Evolutionary conservation across 1,284 basidiomycete genomes (phyloP).

Genomic region (Papiliotrema terrestris): DNA sequence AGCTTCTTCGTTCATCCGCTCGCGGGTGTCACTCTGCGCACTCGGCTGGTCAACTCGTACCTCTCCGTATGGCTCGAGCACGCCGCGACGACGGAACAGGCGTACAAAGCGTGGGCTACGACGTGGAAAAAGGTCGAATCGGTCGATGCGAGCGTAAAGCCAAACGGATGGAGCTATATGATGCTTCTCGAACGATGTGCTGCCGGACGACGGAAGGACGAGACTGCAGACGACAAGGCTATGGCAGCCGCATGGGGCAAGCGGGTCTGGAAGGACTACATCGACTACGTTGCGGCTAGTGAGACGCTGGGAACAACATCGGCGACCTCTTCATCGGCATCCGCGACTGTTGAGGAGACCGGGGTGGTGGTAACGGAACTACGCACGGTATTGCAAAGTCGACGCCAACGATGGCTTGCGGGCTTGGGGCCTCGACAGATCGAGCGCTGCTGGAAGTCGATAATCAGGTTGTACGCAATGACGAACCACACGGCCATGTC

Average conservation of each 20-base stretch:
- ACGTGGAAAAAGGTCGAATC: slow-evolving; percentile 44
- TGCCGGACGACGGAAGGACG: slow-evolving; percentile 35
- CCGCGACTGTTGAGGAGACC: too few species aligned
- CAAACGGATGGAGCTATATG: slow-evolving; percentile 60
- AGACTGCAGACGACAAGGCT: slow-evolving; percentile 14
- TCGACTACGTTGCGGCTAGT: neutral
- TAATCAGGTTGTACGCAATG: slow-evolving; percentile 36
- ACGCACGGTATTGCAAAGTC: too few species aligned
- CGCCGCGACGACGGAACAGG: slow-evolving; percentile 53
- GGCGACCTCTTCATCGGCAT: too few species aligned
- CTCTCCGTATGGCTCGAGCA: slow-evolving; percentile 63
- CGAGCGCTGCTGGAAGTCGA: slow-evolving; percentile 36
- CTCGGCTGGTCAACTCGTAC: slow-evolving; percentile 75
- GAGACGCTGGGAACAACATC: neutral
- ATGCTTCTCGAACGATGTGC: slow-evolving; percentile 67
- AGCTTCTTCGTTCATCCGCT: slow-evolving; percentile 52
- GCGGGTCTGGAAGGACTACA: slow-evolving; percentile 35
- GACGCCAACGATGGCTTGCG: slow-evolving; percentile 1
- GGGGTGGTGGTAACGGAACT: neutral
- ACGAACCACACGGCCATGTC: slow-evolving; percentile 14
- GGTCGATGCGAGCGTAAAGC: slow-evolving; percentile 48
- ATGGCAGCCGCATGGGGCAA: slow-evolving; percentile 24
- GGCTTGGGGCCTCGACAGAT: slow-evolving; percentile 41
- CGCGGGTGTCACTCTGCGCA: slow-evolving; percentile 57
- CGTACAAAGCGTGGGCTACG: slow-evolving; percentile 36